Base-by-base conservation (phyloP, 108 stramenopile species). In the Nannochloropsis granulata region DNA sequence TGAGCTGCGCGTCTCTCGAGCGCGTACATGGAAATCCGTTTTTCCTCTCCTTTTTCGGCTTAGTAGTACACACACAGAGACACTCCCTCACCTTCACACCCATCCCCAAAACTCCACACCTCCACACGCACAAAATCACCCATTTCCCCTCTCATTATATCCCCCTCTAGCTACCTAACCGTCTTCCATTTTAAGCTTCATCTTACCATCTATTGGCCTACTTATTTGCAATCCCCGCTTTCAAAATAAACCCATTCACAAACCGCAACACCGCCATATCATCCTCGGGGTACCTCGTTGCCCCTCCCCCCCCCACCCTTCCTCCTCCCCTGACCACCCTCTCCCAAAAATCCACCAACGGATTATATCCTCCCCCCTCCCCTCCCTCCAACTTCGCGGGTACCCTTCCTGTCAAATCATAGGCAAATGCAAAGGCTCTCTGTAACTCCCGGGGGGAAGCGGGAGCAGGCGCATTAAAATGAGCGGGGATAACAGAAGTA, bases 231-330 rank as follows among this genome's bases (percentile, higher is more conserved):
- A 86, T 34, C 14, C 86, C 86, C 13, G 82, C 82, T 45, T 83
- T 83, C 14, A 86, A 82, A 11, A 87, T 83, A 19, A 87, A 87
- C 23, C 83, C 86, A 44, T 87, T 84, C 81, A 87, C 86, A 26
- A 26, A 87, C 44, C 83, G 83, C 23, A 87, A 80, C 80, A 83
- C 80, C 3, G 82, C 86, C 45, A 83, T 12, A 23, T 87, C 86
- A 42, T 84, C 45, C 80, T 45, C 86, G 7, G 86, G 86, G 23
- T 83, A 45, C 12, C 44, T 78, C 16, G 83, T 83, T 11, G 12
- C 80, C 11, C n/a, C 24, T 13, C 44, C 78, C 0, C 23, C 86
- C 8, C 43, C 44, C 8, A n/a, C 79, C 23, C 43, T 24, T 8
- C 80, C 78, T 8, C n/a, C 43, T 26, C 43, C 45, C 46, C 81